Conservation (phyloP, 495 filamentous ascomycete genomes). For the Massariosphaeria phaeospora region DNA sequence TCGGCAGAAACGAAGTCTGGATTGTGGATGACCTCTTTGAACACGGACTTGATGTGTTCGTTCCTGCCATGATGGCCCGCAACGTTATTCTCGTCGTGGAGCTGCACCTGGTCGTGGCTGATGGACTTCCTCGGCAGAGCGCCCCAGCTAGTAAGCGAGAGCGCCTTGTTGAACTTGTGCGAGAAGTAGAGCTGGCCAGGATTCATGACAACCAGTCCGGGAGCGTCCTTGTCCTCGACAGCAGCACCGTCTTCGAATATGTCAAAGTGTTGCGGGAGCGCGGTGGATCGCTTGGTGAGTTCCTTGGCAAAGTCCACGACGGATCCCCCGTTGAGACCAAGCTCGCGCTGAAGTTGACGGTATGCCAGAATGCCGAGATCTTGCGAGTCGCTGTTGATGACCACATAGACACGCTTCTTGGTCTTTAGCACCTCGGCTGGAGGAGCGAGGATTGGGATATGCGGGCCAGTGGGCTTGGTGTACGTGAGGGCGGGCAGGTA, state of each 20-base stretch:
- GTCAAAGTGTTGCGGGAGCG: not conserved
- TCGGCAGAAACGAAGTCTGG: conserved; percentile 29
- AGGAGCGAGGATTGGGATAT: conserved; percentile 63
- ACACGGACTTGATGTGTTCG: conserved; percentile 37
- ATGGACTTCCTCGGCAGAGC: conserved; percentile 30
- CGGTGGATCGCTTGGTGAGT: conserved; percentile 22
- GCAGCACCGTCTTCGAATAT: conserved; percentile 7
- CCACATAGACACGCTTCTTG: conserved; percentile 64
- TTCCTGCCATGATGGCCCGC: conserved; percentile 30
- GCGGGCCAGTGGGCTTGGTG: conserved; percentile 44
- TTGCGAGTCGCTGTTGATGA: conserved; percentile 65
- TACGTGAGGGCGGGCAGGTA: conserved; percentile 53
- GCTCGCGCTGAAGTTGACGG: conserved; percentile 53
- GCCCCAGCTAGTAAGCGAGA: conserved; percentile 34
- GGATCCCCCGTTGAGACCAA: conserved; percentile 63
- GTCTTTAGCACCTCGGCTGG: conserved; percentile 48
- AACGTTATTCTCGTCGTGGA: conserved; percentile 35
- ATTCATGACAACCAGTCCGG: conserved; percentile 41
- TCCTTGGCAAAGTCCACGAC: conserved; percentile 56
- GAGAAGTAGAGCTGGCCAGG: conserved; percentile 40
- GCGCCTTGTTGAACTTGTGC: conserved; percentile 23
- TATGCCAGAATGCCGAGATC: conserved; percentile 72
- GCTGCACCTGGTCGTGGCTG: conserved; percentile 13
- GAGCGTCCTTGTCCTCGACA: conserved; percentile 21
- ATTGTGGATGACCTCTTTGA: conserved; percentile 35